Percentiles rank a stretch among this genome's conserved stretches.
phyloP scores from a whole-genome alignment of 257 asterid genomes.

The Solanum ossicruentum region DNA sequence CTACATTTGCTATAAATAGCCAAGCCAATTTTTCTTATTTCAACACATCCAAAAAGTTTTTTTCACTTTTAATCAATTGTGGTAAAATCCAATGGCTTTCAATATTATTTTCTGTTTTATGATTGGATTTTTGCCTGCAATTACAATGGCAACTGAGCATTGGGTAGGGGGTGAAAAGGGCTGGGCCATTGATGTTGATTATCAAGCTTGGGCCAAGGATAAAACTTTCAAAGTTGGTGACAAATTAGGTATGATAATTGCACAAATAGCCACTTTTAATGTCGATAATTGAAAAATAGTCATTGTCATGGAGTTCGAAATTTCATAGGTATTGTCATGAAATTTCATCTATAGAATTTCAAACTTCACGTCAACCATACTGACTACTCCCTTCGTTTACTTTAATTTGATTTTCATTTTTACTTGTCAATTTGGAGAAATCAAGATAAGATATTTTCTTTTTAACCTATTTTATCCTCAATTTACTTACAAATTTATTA shows the following conservation, averaged over 20 bases:
- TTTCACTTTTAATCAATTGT: no score
- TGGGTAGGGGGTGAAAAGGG: constrained; percentile 7
- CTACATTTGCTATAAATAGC: neutral
- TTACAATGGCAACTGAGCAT: neutral
- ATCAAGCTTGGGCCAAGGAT: constrained; percentile 5
- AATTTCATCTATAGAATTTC: neutral
- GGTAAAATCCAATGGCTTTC: neutral
- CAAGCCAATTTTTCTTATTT: neutral
- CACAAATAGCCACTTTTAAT: neutral
- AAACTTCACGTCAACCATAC: neutral
- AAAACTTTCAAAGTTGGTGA: constrained; percentile 3
- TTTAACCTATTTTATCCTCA: no score
- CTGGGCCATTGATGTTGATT: constrained; percentile 1
- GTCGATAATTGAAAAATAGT: neutral
- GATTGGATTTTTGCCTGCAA: neutral
- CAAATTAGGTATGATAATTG: neutral
- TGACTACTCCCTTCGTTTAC: neutral
- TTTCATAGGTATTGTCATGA: neutral
- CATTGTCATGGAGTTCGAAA: neutral
- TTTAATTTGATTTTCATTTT: no score
- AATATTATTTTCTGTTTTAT: neutral
- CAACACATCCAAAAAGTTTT: neutral
- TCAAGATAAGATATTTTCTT: no score
- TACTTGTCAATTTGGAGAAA: no score
- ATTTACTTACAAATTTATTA: no score